These are phyloP conservation scores for Arthroderma sp. DNA, from an alignment of 2,329 filamentous ascomycete genomes.

Conservation along the genomic window DNA sequence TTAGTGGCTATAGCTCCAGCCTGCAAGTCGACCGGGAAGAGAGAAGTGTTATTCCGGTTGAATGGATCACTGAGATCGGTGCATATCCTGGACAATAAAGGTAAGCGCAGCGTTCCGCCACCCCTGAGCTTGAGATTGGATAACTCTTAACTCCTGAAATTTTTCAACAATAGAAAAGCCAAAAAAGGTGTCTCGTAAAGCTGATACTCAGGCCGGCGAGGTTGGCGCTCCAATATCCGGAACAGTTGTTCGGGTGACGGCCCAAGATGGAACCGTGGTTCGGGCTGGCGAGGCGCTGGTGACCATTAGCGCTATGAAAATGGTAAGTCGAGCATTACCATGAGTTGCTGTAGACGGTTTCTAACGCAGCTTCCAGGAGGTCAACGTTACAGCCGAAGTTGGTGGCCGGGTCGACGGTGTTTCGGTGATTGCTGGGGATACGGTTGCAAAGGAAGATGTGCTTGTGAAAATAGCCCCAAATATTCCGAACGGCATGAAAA, in stretches of 20 bases:
- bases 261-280: slow-evolving; percentile 82
- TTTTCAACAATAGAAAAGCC: too few species aligned
- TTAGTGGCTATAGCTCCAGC: slow-evolving; percentile 85
- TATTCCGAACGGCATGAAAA: too few species aligned
- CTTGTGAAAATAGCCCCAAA: too few species aligned
- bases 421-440: too few species aligned
- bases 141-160: too few species aligned
- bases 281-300: slow-evolving; percentile 98
- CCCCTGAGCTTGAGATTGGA: slow-evolving; percentile 52
- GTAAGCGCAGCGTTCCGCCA: slow-evolving; percentile 86
- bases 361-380: too few species aligned
- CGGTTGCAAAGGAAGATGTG: too few species aligned
- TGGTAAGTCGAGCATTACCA: slow-evolving; percentile 49
- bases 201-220: slow-evolving; percentile 74
- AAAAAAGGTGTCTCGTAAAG: slow-evolving; percentile 20
- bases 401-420: too few species aligned
- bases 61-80: slow-evolving; percentile 96
- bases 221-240: slow-evolving; percentile 95
- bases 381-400: too few species aligned
- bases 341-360: too few species aligned
- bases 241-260: slow-evolving; percentile 88
- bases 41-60: slow-evolving; percentile 99
- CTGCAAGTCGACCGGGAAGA: slow-evolving; percentile 90
- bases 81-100: slow-evolving; percentile 83
- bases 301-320: slow-evolving; percentile 97